Conservation (phyloP, 192 early-diverging fungal genomes). For the Coemansia biformis region DNA sequence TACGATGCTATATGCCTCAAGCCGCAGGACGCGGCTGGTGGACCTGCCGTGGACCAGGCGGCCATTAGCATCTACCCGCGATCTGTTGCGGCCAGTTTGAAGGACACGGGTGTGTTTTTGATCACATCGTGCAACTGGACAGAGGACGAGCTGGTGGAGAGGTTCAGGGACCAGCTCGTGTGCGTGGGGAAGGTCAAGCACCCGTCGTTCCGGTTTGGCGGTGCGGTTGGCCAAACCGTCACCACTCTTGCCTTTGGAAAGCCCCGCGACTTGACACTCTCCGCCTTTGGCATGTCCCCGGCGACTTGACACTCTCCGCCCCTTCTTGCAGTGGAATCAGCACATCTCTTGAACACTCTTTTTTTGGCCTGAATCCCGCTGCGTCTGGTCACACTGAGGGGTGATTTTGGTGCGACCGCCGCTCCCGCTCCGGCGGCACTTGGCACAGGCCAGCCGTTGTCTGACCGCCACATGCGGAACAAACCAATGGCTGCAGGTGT, state of each 20-base stretch:
- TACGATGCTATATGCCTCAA: slow-evolving; percentile 86
- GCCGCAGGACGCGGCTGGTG: slow-evolving; percentile 26
- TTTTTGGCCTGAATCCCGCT: no score
- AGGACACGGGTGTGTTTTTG: slow-evolving; percentile 56
- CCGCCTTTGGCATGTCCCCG: no score
- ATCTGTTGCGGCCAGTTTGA: slow-evolving; percentile 60
- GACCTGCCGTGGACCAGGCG: slow-evolving; percentile 41
- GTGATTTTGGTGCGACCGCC: no score
- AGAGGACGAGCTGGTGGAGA: slow-evolving; percentile 69
- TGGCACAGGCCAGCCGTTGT: no score
- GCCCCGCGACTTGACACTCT: slow-evolving; percentile 2
- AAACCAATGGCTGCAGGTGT: background rate
- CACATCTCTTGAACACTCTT: no score
- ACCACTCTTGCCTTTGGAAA: slow-evolving; percentile 71
- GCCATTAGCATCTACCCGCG: slow-evolving; percentile 53
- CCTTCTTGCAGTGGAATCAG: no score
- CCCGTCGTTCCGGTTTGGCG: slow-evolving; percentile 83
- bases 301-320: no score
- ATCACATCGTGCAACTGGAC: slow-evolving; percentile 97
- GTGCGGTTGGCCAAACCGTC: slow-evolving; percentile 80
- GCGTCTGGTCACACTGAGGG: no score
- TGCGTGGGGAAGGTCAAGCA: slow-evolving; percentile 72
- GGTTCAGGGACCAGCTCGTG: slow-evolving; percentile 52
- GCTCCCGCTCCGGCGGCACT: no score
- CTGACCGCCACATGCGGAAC: no score